Evolutionary conservation across 2,329 filamentous ascomycete genomes (phyloP), one percentile per base, ranked within the genome.

Genomic region (Emericellopsis atlantica): DNA sequence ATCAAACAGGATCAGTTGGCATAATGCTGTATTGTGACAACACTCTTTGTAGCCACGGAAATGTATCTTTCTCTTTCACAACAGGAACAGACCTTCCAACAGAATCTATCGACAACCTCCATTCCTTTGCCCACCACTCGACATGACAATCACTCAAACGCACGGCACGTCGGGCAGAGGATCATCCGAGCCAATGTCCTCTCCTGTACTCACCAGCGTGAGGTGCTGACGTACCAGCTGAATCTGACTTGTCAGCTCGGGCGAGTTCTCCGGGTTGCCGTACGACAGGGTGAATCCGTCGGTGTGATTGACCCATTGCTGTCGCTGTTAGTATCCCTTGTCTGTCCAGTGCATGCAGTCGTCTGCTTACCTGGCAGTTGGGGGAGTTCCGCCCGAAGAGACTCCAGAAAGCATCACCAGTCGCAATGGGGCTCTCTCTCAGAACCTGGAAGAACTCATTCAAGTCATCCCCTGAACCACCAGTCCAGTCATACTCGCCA

Each of bases 401-500:
- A 44, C 63, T 66, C 66, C 65, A 69, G 49, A 68, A 66, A 18
- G 61, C 48, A 48, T 65, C 63, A 4, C 66, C 67, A 4, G 54
- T 56, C 3, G 60, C 59, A 1, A 55, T 54, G 1, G 58, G 55
- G 21, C 53, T 60, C 33, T 50, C 48, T 44, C 68, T 59, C 44
- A 70, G 56, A 37, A 59, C 51, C 18, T 52, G 49, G 46, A 62
- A 67, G 52, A 66, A 70, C 1, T 55, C 54, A 29, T 55, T 46
- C 24, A 70, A 50, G 6, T 55, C 51, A 43, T 56, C 55, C 14
- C 48, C 47, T 7, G 8, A 37, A 32, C 49, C 41, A 29, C 59
- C 61, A 3, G 59, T 56, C 66, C 67, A 70, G 45, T 60, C 64
- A 43, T 68, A 69, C 45, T 70, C 67, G 11, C 66, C 67, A 2